A percentile compares a stretch with the other conserved stretches of the same genome.
These are phyloP conservation scores for Bodo saltans DNA, from an alignment of 78 protist genomes.

Conservation along the genomic window DNA sequence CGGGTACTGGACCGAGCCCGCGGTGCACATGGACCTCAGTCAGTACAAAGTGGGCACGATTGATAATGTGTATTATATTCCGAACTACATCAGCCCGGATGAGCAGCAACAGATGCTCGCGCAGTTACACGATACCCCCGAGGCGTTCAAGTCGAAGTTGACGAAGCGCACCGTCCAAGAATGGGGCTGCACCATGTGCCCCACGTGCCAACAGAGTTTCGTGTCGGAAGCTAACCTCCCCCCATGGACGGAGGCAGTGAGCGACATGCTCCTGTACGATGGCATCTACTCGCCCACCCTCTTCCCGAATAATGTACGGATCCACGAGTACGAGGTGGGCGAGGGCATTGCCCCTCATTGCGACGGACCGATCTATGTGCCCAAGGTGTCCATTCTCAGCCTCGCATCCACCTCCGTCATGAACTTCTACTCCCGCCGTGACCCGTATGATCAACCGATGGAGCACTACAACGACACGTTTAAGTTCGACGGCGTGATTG, in stretches of 20 bases:
- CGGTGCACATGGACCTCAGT: background rate
- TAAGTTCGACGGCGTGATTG: background rate
- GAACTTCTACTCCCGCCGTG: background rate
- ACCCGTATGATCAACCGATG: background rate
- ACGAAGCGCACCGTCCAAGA: background rate
- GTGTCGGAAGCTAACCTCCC: background rate
- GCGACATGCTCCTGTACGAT: background rate
- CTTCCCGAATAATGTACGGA: background rate
- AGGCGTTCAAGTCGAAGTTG: background rate
- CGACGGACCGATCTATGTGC: background rate
- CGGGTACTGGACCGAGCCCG: background rate
- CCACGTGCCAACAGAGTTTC: background rate
- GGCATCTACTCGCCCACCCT: background rate
- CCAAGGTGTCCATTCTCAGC: background rate
- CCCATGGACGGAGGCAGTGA: background rate
- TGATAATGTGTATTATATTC: background rate
- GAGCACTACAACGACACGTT: background rate
- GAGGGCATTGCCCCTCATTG: background rate
- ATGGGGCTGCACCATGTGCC: background rate
- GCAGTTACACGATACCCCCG: background rate
- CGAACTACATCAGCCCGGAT: background rate
- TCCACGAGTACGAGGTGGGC: background rate
- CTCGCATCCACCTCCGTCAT: background rate
- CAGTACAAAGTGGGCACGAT: background rate
- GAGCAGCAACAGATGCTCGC: background rate